These are phyloP conservation scores for Paraleonurus japonicus DNA, from an alignment of 257 asterid species.

Conservation along the genomic window DNA sequence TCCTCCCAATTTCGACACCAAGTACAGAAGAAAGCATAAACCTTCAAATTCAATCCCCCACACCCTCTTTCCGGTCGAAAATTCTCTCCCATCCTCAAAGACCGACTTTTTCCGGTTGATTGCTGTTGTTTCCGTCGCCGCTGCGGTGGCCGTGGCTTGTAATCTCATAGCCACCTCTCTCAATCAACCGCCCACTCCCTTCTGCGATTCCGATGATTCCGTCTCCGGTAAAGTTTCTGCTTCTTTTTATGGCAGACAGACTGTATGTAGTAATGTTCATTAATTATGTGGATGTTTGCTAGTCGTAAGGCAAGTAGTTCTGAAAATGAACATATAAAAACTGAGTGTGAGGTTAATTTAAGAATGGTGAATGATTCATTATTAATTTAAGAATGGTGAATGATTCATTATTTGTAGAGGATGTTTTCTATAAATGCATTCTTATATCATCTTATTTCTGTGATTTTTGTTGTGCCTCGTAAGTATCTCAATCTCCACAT, in stretches of 20 bases:
- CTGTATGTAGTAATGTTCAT: no score
- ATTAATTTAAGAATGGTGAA: not conserved
- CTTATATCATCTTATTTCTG: not conserved
- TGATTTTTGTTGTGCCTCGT: not conserved
- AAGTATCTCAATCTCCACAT: not conserved
- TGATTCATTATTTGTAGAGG: not conserved
- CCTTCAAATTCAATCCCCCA: slow-evolving; percentile 29
- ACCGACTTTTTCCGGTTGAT: slow-evolving; percentile 53
- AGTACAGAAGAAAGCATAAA: slow-evolving; percentile 29
- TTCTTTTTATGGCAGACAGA: not conserved
- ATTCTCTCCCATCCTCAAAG: slow-evolving; percentile 56
- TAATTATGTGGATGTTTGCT: no score
- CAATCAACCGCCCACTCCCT: slow-evolving; percentile 52
- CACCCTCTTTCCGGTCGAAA: slow-evolving; percentile 27
- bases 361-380: no score
- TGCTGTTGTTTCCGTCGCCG: slow-evolving; percentile 59
- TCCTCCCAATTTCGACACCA: slow-evolving; percentile 6
- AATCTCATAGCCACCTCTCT: slow-evolving; percentile 41
- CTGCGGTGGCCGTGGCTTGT: slow-evolving; percentile 57
- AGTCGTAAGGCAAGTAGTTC: not conserved
- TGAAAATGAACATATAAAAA: not conserved
- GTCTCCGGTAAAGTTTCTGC: slow-evolving; percentile 40
- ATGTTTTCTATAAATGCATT: not conserved
- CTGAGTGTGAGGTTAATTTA: not conserved
- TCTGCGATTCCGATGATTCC: slow-evolving; percentile 51